Conservation (phyloP, 495 filamentous ascomycete genomes). For the Delitschia confertaspora region DNA sequence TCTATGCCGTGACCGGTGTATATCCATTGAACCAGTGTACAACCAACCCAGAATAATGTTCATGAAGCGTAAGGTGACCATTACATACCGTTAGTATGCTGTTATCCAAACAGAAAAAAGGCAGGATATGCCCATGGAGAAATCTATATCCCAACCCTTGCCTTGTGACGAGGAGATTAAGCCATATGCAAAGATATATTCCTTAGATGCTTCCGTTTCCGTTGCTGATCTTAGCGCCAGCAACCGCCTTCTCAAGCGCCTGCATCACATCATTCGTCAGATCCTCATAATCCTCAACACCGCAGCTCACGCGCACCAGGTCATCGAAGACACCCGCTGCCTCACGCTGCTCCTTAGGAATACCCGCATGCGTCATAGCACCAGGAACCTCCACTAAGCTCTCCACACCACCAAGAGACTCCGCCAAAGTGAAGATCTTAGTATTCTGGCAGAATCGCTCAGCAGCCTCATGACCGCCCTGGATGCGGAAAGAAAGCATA, state of each 20-base stretch:
- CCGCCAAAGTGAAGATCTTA: constrained; percentile 84
- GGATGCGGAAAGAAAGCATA: constrained; percentile 94
- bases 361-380: constrained; percentile 94
- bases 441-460: constrained; percentile 87
- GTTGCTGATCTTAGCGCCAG: constrained; percentile 38
- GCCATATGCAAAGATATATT: too few species aligned
- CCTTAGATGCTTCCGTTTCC: too few species aligned
- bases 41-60: too few species aligned
- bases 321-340: constrained; percentile 93
- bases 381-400: constrained; percentile 82
- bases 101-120: too few species aligned
- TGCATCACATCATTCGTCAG: constrained; percentile 73
- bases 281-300: constrained; percentile 86
- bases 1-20: too few species aligned
- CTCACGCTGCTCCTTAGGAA: constrained; percentile 82
- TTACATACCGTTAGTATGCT: too few species aligned
- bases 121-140: too few species aligned
- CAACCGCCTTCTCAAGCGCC: constrained; percentile 69
- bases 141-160: too few species aligned
- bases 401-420: constrained; percentile 90
- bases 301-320: constrained; percentile 87
- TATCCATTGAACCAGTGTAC: too few species aligned
- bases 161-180: too few species aligned
- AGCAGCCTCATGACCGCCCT: constrained; percentile 77
- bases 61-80: too few species aligned